Evolutionary conservation across 108 stramenopile genomes (phyloP), one percentile per base, ranked within the genome.

Genomic region (Aurantiochytrium sp.): DNA sequence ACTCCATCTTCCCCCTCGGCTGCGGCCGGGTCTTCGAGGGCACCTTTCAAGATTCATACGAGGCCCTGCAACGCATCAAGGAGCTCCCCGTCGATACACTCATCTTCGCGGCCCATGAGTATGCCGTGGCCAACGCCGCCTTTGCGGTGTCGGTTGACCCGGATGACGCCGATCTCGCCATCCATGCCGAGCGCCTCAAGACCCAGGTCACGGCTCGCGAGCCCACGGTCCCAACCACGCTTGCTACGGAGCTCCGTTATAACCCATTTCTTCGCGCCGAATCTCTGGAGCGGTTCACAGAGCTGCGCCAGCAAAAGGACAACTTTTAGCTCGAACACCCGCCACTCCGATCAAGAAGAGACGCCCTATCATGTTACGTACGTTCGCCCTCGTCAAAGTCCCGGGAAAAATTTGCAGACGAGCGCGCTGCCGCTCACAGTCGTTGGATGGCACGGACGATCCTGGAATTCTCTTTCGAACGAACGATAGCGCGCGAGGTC

Each of bases 1-100:
- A 96, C 68, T 88, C 93, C 73, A 89, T 96, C 10, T 96, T 96
- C 87, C 85, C 93, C 21, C 89, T 96, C 41, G 96, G 96, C 36
- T 96, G 96, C 87, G 96, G 96, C 27, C 87, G 93, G 45, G 95
- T 96, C 94, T 96, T 96, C 87, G 96, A 96, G 90, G 96, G 96
- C 17, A 95, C 95, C 53, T 93, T 94, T 4, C 22, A 69, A 31
- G 94, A 96, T 68, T 95, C 94, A 68, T 95, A 95, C 94, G 55
- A 89, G 4, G 91, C 90, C 45, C 87, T 96, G 21, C 86, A 94
- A 73, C 55, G 89, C 12, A 52, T 96, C 31, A 86, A 93, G 68
- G 87, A 90, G 54, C 92, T 96, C 4, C 96, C 96, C 6, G 95
- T 94, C 85, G 94, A 95, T 5, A 96, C 96, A 4, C 32, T 45